Conservation (phyloP, 2,329 filamentous ascomycete genomes). For the Fusarium concolor region DNA sequence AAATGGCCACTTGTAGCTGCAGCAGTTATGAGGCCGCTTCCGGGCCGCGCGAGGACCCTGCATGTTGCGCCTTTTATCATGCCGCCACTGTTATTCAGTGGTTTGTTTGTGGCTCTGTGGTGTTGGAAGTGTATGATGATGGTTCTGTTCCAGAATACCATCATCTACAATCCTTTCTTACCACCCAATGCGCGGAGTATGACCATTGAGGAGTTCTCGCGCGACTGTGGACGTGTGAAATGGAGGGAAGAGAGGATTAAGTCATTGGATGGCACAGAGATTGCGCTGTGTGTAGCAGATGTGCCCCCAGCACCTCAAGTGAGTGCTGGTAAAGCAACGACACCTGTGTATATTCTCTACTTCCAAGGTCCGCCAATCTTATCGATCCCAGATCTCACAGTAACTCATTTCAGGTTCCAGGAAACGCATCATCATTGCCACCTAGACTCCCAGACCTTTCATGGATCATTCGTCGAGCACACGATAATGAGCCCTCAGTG, state of each 20-base stretch:
- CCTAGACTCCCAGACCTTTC: constrained; percentile 68
- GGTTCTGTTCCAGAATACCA: constrained; percentile 81
- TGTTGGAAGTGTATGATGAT: constrained; percentile 78
- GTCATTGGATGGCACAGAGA: constrained; percentile 72
- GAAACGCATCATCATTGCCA: constrained; percentile 69
- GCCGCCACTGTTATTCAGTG: constrained; percentile 74
- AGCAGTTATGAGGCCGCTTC: constrained; percentile 15
- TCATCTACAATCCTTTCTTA: constrained; percentile 83
- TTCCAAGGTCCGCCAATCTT: constrained; percentile 41
- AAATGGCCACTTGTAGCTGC: constrained; percentile 22
- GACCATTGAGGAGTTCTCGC: constrained; percentile 72
- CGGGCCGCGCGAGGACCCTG: constrained; percentile 40
- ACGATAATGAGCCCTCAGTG: constrained; percentile 51
- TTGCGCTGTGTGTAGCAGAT: constrained; percentile 69
- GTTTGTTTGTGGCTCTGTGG: constrained; percentile 74
- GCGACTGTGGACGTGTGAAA: constrained; percentile 68
- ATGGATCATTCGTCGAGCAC: constrained; percentile 60
- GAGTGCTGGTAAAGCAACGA: constrained; percentile 12
- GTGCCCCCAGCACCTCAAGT: constrained; percentile 38
- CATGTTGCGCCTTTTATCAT: constrained; percentile 60
- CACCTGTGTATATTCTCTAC: constrained; percentile 60
- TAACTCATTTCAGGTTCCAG: constrained; percentile 50
- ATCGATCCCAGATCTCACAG: background rate
- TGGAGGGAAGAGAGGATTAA: constrained; percentile 74
- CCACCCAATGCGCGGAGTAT: constrained; percentile 77